Conservation (phyloP, 2,329 filamentous ascomycete genomes). For the Epichloe hybrida region DNA sequence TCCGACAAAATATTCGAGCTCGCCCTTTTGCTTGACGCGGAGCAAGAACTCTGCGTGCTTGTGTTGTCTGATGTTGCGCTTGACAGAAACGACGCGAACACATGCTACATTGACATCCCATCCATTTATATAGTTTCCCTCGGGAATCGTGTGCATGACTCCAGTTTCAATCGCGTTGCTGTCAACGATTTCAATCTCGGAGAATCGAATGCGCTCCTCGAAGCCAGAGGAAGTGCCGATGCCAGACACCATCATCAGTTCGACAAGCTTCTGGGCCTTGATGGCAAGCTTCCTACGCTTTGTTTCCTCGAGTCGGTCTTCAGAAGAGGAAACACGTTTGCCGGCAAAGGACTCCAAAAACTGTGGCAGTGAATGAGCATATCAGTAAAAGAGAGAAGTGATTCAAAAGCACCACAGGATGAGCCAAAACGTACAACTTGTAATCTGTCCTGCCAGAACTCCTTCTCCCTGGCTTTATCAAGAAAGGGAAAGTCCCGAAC, state of each 20-base stretch:
- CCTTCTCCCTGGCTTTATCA: conserved; percentile 92
- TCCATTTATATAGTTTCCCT: conserved; percentile 78
- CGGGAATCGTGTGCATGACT: conserved; percentile 71
- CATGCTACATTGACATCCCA: conserved; percentile 96
- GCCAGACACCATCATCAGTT: conserved; percentile 99
- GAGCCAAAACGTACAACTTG: conserved; percentile 56
- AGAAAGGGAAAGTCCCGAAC: conserved; percentile 96
- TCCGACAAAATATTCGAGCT: conserved; percentile 66
- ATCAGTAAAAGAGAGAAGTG: not conserved
- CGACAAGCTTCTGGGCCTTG: conserved; percentile 90
- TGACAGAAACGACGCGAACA: conserved; percentile 66
- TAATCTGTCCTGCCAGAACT: conserved; percentile 98
- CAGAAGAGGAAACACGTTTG: conserved; percentile 93
- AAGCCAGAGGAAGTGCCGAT: conserved; percentile 93
- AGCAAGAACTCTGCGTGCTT: conserved; percentile 90
- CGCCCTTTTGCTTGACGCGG: conserved; percentile 62
- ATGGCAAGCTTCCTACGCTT: conserved; percentile 83
- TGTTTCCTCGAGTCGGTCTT: conserved; percentile 90
- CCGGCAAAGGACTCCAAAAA: conserved; percentile 95
- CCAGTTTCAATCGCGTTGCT: conserved; percentile 84
- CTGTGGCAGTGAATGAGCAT: conserved; percentile 26
- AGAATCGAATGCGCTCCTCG: conserved; percentile 92
- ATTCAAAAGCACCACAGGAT: not conserved
- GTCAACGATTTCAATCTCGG: conserved; percentile 93
- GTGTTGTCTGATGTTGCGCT: conserved; percentile 78